Evolutionary conservation across 2,329 filamentous ascomycete species (phyloP).

Genomic region (Bretziella fagacearum): DNA sequence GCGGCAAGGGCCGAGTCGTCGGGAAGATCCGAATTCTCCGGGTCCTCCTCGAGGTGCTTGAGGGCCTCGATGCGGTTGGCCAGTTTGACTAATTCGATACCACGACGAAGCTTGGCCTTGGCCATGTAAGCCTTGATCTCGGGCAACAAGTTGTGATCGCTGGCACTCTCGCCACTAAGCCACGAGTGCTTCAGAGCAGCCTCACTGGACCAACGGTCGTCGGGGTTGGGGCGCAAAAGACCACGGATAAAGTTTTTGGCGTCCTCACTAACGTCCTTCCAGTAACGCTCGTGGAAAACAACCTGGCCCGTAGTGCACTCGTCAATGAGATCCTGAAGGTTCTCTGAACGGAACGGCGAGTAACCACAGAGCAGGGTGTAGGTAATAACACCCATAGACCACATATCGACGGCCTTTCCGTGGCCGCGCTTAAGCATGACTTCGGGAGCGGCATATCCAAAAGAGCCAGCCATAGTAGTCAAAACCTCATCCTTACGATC

Average conservation of each 20-base stretch:
- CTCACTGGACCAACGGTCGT: constrained; percentile 60
- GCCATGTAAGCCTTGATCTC: constrained; percentile 91
- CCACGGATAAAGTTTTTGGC: constrained; percentile 85
- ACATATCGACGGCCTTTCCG: constrained; percentile 97
- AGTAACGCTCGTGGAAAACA: constrained; percentile 94
- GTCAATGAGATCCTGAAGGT: constrained; percentile 78
- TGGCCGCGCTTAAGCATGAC: constrained; percentile 97
- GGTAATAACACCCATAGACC: constrained; percentile 96
- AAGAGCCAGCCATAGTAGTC: constrained; percentile 96
- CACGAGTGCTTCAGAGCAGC: constrained; percentile 68
- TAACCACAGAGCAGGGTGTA: constrained; percentile 97
- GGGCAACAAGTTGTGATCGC: constrained; percentile 85
- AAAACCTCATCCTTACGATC: constrained; percentile 80
- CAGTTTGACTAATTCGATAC: constrained; percentile 91
- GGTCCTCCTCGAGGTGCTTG: constrained; percentile 79
- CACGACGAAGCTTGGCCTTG: constrained; percentile 75
- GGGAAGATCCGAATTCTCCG: constrained; percentile 54
- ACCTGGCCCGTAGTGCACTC: constrained; percentile 75
- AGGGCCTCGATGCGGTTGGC: constrained; percentile 89
- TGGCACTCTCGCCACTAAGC: constrained; percentile 81
- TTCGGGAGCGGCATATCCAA: constrained; percentile 93
- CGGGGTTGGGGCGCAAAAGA: constrained; percentile 63
- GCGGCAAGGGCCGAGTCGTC: constrained; percentile 43
- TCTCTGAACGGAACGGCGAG: constrained; percentile 93
- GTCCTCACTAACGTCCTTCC: constrained; percentile 90